Percentiles rank a stretch among this genome's conserved stretches.
phyloP scores from a whole-genome alignment of 2,329 filamentous ascomycete genomes.

The Colletotrichum sp. region DNA sequence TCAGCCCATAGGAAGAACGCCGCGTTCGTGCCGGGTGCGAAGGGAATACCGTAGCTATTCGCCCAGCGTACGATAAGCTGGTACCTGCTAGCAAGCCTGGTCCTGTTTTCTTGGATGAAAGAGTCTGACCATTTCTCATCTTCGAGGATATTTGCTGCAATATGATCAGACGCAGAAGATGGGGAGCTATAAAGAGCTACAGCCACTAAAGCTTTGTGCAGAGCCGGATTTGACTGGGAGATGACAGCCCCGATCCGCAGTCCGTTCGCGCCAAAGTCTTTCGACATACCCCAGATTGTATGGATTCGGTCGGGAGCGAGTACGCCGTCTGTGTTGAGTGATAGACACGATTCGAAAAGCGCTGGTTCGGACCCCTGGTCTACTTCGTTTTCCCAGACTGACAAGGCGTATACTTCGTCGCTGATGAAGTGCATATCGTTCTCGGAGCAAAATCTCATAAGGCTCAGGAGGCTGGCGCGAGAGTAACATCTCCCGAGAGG shows the following conservation, averaged over 20 bases:
- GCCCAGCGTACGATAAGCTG: conserved; percentile 40
- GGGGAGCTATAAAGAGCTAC: conserved; percentile 5
- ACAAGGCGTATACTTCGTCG: conserved; percentile 54
- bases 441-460: background rate
- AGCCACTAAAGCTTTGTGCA: conserved; percentile 25
- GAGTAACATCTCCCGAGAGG: conserved; percentile 27
- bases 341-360: conserved; percentile 48
- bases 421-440: conserved; percentile 48
- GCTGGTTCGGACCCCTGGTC: conserved; percentile 32
- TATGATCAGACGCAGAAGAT: background rate
- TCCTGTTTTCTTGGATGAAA: conserved; percentile 49
- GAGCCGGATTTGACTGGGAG: conserved; percentile 1
- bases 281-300: conserved; percentile 33
- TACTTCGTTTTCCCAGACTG: conserved; percentile 44
- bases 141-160: conserved; percentile 16
- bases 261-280: conserved; percentile 51
- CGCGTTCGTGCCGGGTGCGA: conserved; percentile 52
- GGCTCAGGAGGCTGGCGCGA: background rate
- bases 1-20: conserved; percentile 62
- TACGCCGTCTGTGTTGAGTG: conserved; percentile 33
- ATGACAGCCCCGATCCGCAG: conserved; percentile 41
- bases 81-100: conserved; percentile 43
- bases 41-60: conserved; percentile 44
- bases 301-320: conserved; percentile 44
- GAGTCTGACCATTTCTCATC: conserved; percentile 34